Evolutionary conservation across 176 grass and related monocot genomes (phyloP), one percentile per base, ranked within the genome.

Genomic region (barley (Hordeum vulgare)): DNA sequence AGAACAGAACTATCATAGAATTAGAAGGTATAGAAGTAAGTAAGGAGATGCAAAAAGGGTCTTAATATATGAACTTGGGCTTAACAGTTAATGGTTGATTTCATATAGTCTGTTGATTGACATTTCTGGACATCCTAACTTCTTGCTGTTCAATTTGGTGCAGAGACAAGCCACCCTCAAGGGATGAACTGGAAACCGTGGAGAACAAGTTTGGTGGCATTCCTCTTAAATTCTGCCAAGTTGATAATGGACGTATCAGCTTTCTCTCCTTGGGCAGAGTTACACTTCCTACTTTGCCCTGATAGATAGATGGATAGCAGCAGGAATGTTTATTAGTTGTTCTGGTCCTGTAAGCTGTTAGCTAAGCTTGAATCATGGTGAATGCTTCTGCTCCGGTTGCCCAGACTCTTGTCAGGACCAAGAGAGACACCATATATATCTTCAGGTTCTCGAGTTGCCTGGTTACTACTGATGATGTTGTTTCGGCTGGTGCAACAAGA

Each of bases 171-270:
- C 87, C 92, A 8, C 87, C 89, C 12, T 88, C 79, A 37, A 91
- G 85, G 34, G 2, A 64, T 61, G 81, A 90, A 73, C 6, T 88
- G 41, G 89, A 90, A 88, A 67, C 33, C n/a, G 68, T 90, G 33
- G 85, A 90, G 63, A 80, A 80, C 31, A 76, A 72, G n/a, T 90
- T 81, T 39, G 12, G 23, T 0, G 81, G 74, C 26, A 76, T 92
- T 47, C 87, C 87, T 75, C 79, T 94, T 11, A 94, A 85, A 82
- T 92, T 85, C 54, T 91, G 82, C 11, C 80, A 88, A 74, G 89
- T 90, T 59, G 79, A 90, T 60, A 81, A 90, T 81, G 87, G 85
- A 41, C 69, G 89, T 0, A 75, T 88, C 69, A 94, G 85, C 67
- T 91, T 91, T 78, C 81, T 94, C 69, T 88, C 87, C 21, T 91